phyloP scores from a whole-genome alignment of 192 early-diverging fungal genomes.

The Globomyces pollinis-pini region DNA sequence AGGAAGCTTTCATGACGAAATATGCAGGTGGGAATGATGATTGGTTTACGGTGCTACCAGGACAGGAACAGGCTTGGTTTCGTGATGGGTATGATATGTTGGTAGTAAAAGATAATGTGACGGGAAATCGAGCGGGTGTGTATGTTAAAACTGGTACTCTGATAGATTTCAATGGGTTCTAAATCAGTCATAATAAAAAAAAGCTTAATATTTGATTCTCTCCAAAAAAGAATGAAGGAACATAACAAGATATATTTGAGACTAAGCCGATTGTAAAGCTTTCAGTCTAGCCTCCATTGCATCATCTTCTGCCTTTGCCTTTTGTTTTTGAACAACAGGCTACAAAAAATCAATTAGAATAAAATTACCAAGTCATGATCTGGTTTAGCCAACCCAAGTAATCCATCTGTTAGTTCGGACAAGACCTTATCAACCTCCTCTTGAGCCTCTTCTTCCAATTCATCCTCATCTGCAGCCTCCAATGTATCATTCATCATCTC shows the following conservation, averaged over 20 bases:
- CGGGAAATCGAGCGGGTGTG: too few species aligned
- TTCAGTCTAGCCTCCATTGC: slow-evolving; percentile 4
- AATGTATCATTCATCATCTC: slow-evolving; percentile 93
- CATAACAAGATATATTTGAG: background rate
- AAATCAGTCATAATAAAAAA: too few species aligned
- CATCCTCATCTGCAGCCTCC: slow-evolving; percentile 80
- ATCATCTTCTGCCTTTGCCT: background rate
- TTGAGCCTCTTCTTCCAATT: slow-evolving; percentile 88
- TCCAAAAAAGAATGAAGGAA: background rate
- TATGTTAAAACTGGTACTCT: too few species aligned
- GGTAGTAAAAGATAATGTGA: too few species aligned
- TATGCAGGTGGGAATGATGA: too few species aligned
- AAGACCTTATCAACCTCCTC: slow-evolving; percentile 88
- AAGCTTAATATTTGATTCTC: too few species aligned
- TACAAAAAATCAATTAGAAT: background rate
- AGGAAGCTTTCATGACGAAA: too few species aligned
- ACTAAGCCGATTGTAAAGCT: slow-evolving; percentile 2
- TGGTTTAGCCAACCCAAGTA: too few species aligned
- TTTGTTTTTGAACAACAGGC: background rate
- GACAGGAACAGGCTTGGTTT: too few species aligned
- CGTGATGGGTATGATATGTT: too few species aligned
- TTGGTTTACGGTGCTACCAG: too few species aligned
- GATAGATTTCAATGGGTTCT: too few species aligned
- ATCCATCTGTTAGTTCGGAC: slow-evolving; percentile 85
- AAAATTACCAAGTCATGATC: background rate